Evolutionary conservation across 2,329 filamentous ascomycete genomes (phyloP), one percentile per base, ranked within the genome.

Genomic region (Epichloe gansuensis): DNA sequence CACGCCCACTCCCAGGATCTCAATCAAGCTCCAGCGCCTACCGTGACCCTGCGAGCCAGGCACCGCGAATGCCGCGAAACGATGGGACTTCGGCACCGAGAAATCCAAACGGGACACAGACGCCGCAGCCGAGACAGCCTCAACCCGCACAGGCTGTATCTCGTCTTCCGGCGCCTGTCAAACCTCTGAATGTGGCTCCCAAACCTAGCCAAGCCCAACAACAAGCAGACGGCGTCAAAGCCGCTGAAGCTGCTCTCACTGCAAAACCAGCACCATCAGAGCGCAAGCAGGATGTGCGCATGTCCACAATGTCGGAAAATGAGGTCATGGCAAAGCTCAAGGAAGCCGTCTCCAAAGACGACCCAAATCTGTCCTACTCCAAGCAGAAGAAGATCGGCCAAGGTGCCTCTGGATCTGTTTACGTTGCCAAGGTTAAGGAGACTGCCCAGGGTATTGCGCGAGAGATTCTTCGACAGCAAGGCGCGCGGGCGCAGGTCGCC

Each of bases 301-400:
- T 98, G 89, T 97, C 91, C 39, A 94, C 87, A 60, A 97, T 98
- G 93, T 87, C 88, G 9, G 93, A 98, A 71, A 85, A 79, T 57
- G 91, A 98, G 68, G 93, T 98, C 53, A 98, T 98, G 93, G 85
- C 88, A 58, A 93, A 89, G 65, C 77, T 98, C 51, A 87, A 90
- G 65, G 88, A 95, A 58, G 91, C 93, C 7, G 93, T 98, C 1
- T 96, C 90, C 56, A 94, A 95, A 67, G 89, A 95, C 55, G 90
- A 95, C 64, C 93, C 93, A 50, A 86, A 94, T 61, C 75, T 95
- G 58, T 95, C 90, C 25, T 98, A 98, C 74, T 91, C 90, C 63
- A 98, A 98, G 74, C 93, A 97, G 71, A 96, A 96, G 79, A 98
- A 98, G 78, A 97, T 98, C 68, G 93, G 93, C 21, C 93, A 98